phyloP scores from a whole-genome alignment of 1,284 basidiomycete genomes.

The Microbotryum silenes-acaulis region DNA sequence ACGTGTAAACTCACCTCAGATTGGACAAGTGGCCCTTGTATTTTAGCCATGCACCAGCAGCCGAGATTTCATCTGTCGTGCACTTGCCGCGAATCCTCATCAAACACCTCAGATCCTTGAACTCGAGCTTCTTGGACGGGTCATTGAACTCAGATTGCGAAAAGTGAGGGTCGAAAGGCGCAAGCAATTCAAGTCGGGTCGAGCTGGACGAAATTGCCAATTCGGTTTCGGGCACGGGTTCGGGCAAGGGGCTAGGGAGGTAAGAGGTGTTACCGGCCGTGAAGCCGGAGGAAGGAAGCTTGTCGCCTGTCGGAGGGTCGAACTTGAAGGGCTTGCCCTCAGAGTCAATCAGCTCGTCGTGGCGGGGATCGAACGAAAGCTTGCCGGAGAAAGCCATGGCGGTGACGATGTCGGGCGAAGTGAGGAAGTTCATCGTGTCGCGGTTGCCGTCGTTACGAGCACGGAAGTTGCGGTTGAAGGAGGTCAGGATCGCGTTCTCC shows the following conservation, averaged over 20 bases:
- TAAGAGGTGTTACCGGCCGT: slow-evolving; percentile 68
- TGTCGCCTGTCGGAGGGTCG: slow-evolving; percentile 69
- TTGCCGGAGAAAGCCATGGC: slow-evolving; percentile 87
- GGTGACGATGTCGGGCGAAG: slow-evolving; percentile 93
- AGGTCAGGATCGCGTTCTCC: slow-evolving; percentile 94
- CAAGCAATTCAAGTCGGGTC: slow-evolving; percentile 74
- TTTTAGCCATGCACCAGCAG: slow-evolving; percentile 95
- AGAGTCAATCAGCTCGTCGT: slow-evolving; percentile 62
- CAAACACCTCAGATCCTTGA: slow-evolving; percentile 61
- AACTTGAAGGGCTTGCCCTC: slow-evolving; percentile 64
- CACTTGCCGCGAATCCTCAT: slow-evolving; percentile 94
- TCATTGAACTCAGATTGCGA: slow-evolving; percentile 42
- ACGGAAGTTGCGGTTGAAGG: slow-evolving; percentile 97
- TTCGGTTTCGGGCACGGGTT: slow-evolving; percentile 57
- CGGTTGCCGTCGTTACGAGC: slow-evolving; percentile 95
- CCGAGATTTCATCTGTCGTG: slow-evolving; percentile 96
- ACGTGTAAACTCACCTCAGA: slow-evolving; percentile 23
- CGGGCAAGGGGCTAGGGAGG: slow-evolving; percentile 69
- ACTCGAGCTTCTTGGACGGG: slow-evolving; percentile 59
- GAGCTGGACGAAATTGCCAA: slow-evolving; percentile 73
- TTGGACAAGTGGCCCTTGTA: slow-evolving; percentile 59
- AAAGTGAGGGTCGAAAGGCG: slow-evolving; percentile 81
- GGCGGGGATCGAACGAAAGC: slow-evolving; percentile 88
- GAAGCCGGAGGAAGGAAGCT: slow-evolving; percentile 78
- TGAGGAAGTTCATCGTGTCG: slow-evolving; percentile 96